phyloP scores from a whole-genome alignment of 805 yeast species.

The Wickerhamomyces bovis region DNA sequence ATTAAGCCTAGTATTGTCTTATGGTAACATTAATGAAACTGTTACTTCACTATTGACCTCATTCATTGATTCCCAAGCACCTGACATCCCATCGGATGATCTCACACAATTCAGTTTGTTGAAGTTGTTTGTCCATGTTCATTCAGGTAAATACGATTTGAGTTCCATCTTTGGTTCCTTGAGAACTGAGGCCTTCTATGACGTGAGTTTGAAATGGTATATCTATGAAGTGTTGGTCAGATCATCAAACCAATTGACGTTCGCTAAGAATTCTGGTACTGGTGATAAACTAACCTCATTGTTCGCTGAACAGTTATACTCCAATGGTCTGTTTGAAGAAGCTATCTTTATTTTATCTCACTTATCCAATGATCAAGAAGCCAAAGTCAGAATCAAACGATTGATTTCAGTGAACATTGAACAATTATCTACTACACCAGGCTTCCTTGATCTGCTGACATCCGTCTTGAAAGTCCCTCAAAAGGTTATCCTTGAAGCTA shows the following conservation, averaged over 20 bases:
- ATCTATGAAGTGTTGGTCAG: slow-evolving; percentile 38
- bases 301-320: slow-evolving; percentile 47
- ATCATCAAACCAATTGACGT: slow-evolving; percentile 21
- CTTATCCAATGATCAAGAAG: slow-evolving; percentile 39
- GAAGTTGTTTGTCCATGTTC: slow-evolving; percentile 24
- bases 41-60: slow-evolving; percentile 28
- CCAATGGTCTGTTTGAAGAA: slow-evolving; percentile 45
- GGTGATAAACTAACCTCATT: slow-evolving; percentile 34
- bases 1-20: slow-evolving; percentile 55
- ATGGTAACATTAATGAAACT: slow-evolving; percentile 43
- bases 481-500: slow-evolving; percentile 44
- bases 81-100: slow-evolving; percentile 12
- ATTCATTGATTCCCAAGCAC: slow-evolving; percentile 18
- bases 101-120: slow-evolving; percentile 22
- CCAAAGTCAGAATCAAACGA: slow-evolving; percentile 34
- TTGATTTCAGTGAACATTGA: slow-evolving; percentile 24
- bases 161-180: slow-evolving; percentile 14
- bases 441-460: slow-evolving; percentile 31
- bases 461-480: slow-evolving; percentile 42
- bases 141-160: slow-evolving; percentile 12
- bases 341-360: slow-evolving; percentile 61
- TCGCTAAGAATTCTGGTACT: slow-evolving; percentile 18
- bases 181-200: slow-evolving; percentile 20
- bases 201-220: slow-evolving; percentile 46
- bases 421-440: slow-evolving; percentile 8